phyloP scores from a whole-genome alignment of 345 rosid species.

The Salix viminalis region DNA sequence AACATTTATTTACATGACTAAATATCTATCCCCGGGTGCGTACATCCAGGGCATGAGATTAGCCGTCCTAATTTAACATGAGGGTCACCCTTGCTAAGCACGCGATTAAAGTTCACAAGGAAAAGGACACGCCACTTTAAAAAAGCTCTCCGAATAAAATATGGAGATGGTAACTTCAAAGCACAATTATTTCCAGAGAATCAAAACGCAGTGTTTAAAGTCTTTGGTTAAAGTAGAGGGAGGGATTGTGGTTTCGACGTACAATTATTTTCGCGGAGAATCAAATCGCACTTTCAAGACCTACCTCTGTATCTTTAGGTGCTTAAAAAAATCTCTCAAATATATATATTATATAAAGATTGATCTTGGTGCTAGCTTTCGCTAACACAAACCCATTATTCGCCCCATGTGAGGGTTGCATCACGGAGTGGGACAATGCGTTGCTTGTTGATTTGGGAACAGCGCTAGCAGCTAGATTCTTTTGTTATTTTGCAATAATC shows the following conservation, averaged over 20 bases:
- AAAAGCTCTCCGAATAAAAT: not conserved
- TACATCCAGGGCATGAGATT: not conserved
- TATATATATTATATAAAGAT: not conserved
- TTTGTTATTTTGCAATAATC: not conserved
- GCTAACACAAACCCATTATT: not conserved
- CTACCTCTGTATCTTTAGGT: not conserved
- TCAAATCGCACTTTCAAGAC: slow-evolving; percentile 5
- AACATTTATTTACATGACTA: too few species aligned
- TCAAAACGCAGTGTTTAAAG: slow-evolving; percentile 2
- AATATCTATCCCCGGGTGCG: not conserved
- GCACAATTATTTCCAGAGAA: slow-evolving; percentile 13
- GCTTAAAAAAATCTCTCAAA: not conserved
- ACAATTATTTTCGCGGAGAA: slow-evolving; percentile 9
- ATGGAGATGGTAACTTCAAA: not conserved
- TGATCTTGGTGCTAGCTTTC: not conserved
- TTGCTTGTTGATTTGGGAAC: not conserved
- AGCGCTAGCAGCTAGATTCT: not conserved
- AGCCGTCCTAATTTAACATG: not conserved
- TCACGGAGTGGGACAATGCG: not conserved
- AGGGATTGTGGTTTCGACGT: not conserved
- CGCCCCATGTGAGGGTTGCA: slow-evolving; percentile 1
- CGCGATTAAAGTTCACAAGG: not conserved
- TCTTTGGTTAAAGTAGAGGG: not conserved
- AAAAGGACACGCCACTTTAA: not conserved
- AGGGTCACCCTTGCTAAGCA: not conserved